phyloP scores from a whole-genome alignment of 1,139 yeast genomes.

The Magnusiomyces fungicola region DNA sequence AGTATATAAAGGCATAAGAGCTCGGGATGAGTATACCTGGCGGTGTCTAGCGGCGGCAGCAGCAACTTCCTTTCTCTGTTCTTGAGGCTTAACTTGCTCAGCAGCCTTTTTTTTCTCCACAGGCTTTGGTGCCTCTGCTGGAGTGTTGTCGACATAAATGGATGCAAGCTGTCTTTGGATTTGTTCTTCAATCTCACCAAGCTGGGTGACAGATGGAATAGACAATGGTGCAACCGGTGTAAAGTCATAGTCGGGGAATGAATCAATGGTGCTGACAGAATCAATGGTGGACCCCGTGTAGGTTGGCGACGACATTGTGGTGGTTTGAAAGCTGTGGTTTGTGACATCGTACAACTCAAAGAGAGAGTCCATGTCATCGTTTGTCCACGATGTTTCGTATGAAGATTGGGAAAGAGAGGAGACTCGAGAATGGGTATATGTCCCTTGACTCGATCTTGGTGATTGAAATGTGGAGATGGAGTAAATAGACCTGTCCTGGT shows the following conservation, averaged over 20 bases:
- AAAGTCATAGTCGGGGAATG: neutral
- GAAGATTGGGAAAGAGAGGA: neutral
- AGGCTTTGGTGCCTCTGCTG: too few relatives aligned
- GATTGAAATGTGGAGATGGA: neutral
- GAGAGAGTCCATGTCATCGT: neutral
- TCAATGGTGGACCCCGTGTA: too few relatives aligned
- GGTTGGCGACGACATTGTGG: neutral
- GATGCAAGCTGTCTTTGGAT: neutral
- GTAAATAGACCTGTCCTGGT: too few relatives aligned
- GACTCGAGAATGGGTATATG: neutral
- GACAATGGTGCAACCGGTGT: neutral
- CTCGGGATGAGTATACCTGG: too few relatives aligned
- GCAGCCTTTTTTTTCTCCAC: too few relatives aligned
- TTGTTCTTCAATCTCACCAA: neutral
- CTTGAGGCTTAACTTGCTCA: too few relatives aligned
- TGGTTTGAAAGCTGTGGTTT: neutral
- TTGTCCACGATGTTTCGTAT: neutral
- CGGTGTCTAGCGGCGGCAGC: too few relatives aligned
- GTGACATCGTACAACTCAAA: neutral
- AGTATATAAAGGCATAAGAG: too few relatives aligned
- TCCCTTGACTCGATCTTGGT: neutral
- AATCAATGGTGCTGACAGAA: too few relatives aligned
- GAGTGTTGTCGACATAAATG: neutral
- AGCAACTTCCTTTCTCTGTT: too few relatives aligned
- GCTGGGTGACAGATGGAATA: neutral